Base-by-base conservation (phyloP, 495 filamentous ascomycete species). In the Neurospora sp. region DNA sequence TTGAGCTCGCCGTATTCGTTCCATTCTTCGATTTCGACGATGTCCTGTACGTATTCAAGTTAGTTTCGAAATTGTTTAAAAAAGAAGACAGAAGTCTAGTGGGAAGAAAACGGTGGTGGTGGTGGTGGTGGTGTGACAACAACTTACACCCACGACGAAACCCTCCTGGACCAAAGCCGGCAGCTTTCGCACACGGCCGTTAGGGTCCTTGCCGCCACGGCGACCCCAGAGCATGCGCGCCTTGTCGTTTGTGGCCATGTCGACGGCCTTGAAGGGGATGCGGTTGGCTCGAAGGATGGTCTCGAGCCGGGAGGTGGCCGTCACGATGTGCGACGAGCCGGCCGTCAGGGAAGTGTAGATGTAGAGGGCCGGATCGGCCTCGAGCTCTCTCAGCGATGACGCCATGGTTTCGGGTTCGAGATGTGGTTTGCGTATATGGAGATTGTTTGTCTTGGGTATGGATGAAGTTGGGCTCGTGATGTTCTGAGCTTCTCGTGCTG, bases 1-100 rank as follows among this genome's bases (percentile, higher is more conserved):
- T 96, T 94, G 71, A 99, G 87, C 84, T 98, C 96, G 78, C 92
- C 95, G 78, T 95, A 97, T 77, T 99, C 96, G 82, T 99, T 99
- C 96, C 96, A 98, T 79, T 98, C 96, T 84, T 99, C 96, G 72
- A 97, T 88, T 78, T 98, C 88, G 72, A 97, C 93, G 35, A 97
- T 85, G 79, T 98, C 96, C 94, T 97, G 74, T 37, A 68, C 2
- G 42, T 1, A 1, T 16, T 3, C 6, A n/a, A 20, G 68, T 69
- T 69, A 72, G 69, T 31, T 70, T 37, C 31, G 16, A 12, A 6
- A 12, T 46, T 46, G 20, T 18, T n/a, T 31, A 22, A 1, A 22
- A 46, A n/a, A 40, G 7, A 69, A 27, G 40, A 42, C 16, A 9
- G 10, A 22, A 16, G 8, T 14, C 1, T 37, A 61, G 68, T 73